Percentiles rank a stretch among this genome's conserved stretches.
phyloP scores from a whole-genome alignment of 768 basidiomycete genomes.

The Gymnopilus dilepis region DNA sequence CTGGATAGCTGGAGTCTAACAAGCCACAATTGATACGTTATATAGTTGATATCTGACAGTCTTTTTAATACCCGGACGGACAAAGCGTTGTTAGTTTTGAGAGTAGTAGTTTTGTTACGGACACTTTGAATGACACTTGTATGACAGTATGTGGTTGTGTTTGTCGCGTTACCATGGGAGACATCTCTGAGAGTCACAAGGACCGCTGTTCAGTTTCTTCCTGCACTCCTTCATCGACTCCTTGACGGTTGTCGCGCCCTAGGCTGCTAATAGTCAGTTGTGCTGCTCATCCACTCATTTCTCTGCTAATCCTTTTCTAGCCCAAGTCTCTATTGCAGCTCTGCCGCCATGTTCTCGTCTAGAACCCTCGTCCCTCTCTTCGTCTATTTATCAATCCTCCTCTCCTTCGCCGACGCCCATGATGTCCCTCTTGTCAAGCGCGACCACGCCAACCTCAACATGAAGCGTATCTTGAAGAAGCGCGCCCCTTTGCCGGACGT shows the following conservation, averaged over 20 bases:
- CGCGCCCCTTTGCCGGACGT: constrained; percentile 45
- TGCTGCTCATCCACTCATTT: background rate
- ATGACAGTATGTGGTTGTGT: constrained; percentile 26
- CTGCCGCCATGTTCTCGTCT: constrained; percentile 53
- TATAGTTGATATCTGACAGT: constrained; percentile 16
- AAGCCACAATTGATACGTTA: constrained; percentile 65
- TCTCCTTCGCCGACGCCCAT: constrained; percentile 55
- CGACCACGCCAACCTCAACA: constrained; percentile 51
- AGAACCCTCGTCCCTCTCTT: constrained; percentile 65
- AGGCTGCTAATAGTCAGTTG: constrained; percentile 19
- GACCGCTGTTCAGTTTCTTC: constrained; percentile 16
- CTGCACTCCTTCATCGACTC: constrained; percentile 26
- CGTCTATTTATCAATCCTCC: constrained; percentile 60
- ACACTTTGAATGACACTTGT: constrained; percentile 18
- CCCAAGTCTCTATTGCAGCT: constrained; percentile 8
- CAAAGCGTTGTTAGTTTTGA: constrained; percentile 9
- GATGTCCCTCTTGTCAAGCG: constrained; percentile 49
- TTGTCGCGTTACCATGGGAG: constrained; percentile 28
- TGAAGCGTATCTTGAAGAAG: constrained; percentile 74
- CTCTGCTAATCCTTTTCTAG: background rate
- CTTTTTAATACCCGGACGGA: constrained; percentile 21
- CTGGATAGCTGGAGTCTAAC: constrained; percentile 78
- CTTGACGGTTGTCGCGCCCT: constrained; percentile 34
- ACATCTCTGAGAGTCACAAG: constrained; percentile 10
- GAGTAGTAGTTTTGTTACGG: constrained; percentile 20